Conservation (phyloP, 495 filamentous ascomycete genomes). For the Amniculicola lignicola region DNA sequence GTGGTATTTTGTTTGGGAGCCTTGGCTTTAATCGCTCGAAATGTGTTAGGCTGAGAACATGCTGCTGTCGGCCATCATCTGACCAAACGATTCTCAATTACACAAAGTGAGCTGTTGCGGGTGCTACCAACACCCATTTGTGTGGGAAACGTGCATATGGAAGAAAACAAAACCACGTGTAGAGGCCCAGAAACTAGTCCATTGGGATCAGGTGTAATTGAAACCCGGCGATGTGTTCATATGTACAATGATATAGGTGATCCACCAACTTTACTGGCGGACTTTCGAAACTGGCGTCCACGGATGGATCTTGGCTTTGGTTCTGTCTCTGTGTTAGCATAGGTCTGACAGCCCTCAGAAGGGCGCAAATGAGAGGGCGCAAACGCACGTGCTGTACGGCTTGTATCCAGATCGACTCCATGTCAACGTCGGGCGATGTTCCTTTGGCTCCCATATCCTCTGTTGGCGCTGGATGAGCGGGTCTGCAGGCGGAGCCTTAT, state of each 20-base stretch:
- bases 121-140: no score
- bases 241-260: slow-evolving; percentile 18
- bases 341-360: background rate
- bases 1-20: no score
- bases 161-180: no score
- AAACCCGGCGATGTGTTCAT: slow-evolving; percentile 2
- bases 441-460: slow-evolving; percentile 70
- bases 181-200: no score
- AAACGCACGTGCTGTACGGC: slow-evolving; percentile 86
- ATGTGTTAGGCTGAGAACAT: no score
- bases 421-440: slow-evolving; percentile 74
- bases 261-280: slow-evolving; percentile 20
- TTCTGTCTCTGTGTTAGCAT: slow-evolving; percentile 32
- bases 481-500: slow-evolving; percentile 79
- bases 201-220: background rate
- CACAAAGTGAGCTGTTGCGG: no score
- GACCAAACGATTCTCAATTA: no score
- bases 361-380: background rate
- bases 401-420: slow-evolving; percentile 74
- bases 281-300: slow-evolving; percentile 42
- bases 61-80: no score
- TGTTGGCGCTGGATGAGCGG: slow-evolving; percentile 61
- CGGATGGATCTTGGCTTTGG: slow-evolving; percentile 41
- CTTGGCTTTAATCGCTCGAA: no score
- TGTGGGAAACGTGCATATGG: no score